Evolutionary conservation across 257 asterid species (phyloP).

Genomic region (Nicotiana undulata): DNA sequence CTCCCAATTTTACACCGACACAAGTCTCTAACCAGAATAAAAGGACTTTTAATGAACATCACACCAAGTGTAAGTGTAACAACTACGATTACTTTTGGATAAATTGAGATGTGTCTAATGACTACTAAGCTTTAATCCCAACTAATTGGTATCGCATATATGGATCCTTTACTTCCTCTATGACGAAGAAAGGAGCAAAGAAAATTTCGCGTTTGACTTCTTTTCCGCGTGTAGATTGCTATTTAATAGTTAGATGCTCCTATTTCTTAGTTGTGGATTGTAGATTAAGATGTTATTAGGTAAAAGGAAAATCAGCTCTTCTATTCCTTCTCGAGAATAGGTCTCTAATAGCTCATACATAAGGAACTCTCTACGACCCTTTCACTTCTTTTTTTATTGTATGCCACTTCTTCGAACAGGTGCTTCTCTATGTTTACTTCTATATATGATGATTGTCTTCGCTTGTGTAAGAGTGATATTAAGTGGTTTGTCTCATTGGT

Average conservation of each 20-base stretch:
- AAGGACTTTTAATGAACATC: background rate
- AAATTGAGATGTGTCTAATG: background rate
- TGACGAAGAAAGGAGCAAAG: background rate
- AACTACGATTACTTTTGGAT: background rate
- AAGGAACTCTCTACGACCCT: background rate
- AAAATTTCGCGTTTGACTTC: background rate
- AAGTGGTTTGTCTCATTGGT: background rate
- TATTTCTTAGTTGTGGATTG: background rate
- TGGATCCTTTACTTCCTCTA: background rate
- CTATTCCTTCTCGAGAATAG: background rate
- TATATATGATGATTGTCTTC: background rate
- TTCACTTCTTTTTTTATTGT: background rate
- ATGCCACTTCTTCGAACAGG: background rate
- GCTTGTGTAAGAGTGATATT: background rate
- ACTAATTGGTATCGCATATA: background rate
- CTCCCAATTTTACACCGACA: background rate
- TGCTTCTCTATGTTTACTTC: background rate
- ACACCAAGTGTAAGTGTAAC: background rate
- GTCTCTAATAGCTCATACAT: background rate
- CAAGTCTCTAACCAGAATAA: background rate
- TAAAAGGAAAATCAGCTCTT: background rate
- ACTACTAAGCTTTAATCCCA: background rate
- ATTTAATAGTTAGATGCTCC: background rate
- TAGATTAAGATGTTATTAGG: background rate
- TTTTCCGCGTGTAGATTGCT: background rate